Base-by-base conservation (phyloP, 306 rosid genomes). In the Corylus heterophylla region DNA sequence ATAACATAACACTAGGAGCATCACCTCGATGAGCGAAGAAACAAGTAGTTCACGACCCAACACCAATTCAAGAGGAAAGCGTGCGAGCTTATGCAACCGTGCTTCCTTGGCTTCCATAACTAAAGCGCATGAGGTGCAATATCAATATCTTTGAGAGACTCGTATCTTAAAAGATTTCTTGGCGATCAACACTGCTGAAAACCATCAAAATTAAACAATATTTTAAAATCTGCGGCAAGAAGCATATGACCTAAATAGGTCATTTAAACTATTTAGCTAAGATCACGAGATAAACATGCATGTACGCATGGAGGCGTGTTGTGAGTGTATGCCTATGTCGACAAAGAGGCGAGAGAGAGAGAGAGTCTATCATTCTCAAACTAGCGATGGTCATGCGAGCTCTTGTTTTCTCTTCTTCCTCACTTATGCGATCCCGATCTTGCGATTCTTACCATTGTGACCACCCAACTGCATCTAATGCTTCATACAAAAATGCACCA, bases 31-130 rank as follows among this genome's bases (percentile, higher is more conserved):
- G 54, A 91, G 70, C 67, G 89, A 75, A 42, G 94, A 89, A 82
- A 85, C 86, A 44, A 96, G 97, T 78, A 95, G 64, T 49, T 93
- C 96, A 20, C 94, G 98, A 54, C 90, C 89, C 76, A 96, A 83
- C 25, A 89, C 87, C 83, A 96, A 66, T 66, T 90, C 98, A 18
- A 89, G 92, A 72, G 94, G 98, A 77, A 96, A 93, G 79, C 50
- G 87, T 78, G 93, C 98, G 1, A 92, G 89, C 93, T 96, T 96
- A 71, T 63, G 92, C 89, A 96, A 69, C 83, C n/a, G 98, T 88
- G 88, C 98, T 96, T 86, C 99, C 99, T 78, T 91, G 99, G 84
- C 88, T 89, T 86, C 98, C 99, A 76, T 96, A 96, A 79, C 94
- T 62, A 81, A 96, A 96, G 14, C 98, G 98, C 98, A 80, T 93